phyloP scores from a whole-genome alignment of 2,329 filamentous ascomycete genomes.

The Cyphellophora attinorum region DNA sequence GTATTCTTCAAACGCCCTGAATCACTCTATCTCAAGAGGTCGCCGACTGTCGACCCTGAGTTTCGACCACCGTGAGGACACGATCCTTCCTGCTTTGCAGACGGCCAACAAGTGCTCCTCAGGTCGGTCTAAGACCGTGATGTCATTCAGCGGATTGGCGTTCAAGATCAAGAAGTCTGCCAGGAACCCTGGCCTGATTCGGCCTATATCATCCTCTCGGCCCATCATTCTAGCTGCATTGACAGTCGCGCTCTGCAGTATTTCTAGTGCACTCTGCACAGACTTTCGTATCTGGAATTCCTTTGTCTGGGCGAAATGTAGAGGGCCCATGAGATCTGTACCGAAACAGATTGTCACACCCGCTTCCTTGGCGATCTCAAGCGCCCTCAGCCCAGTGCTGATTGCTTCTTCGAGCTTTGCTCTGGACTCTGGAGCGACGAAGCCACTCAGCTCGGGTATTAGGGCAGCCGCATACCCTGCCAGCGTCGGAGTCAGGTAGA shows the following conservation, averaged over 20 bases:
- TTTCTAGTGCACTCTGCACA: slow-evolving; percentile 31
- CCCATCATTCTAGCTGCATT: slow-evolving; percentile 42
- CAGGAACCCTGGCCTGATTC: slow-evolving; percentile 39
- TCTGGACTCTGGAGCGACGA: slow-evolving; percentile 33
- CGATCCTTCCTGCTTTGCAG: slow-evolving; percentile 45
- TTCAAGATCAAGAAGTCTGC: slow-evolving; percentile 47
- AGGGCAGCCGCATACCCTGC: slow-evolving; percentile 34
- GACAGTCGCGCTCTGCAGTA: slow-evolving; percentile 42
- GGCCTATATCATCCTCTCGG: slow-evolving; percentile 38
- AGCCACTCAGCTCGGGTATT: slow-evolving; percentile 24
- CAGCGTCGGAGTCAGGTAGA: slow-evolving; percentile 46
- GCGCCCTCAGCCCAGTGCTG: slow-evolving; percentile 33
- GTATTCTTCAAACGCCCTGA: too few species aligned
- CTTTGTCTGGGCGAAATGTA: slow-evolving; percentile 37
- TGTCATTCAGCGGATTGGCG: slow-evolving; percentile 45
- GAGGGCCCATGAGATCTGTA: slow-evolving; percentile 43
- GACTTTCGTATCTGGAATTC: slow-evolving; percentile 39
- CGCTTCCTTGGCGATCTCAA: slow-evolving; percentile 40
- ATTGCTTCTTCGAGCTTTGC: slow-evolving; percentile 44
- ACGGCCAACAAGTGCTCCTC: slow-evolving; percentile 39
- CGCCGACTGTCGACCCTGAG: too few species aligned
- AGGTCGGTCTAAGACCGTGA: slow-evolving; percentile 39
- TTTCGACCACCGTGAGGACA: slow-evolving; percentile 10
- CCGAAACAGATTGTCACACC: slow-evolving; percentile 49
- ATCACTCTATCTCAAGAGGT: too few species aligned